Evolutionary conservation across 257 asterid genomes (phyloP).

Genomic region (Solanum pennellii): DNA sequence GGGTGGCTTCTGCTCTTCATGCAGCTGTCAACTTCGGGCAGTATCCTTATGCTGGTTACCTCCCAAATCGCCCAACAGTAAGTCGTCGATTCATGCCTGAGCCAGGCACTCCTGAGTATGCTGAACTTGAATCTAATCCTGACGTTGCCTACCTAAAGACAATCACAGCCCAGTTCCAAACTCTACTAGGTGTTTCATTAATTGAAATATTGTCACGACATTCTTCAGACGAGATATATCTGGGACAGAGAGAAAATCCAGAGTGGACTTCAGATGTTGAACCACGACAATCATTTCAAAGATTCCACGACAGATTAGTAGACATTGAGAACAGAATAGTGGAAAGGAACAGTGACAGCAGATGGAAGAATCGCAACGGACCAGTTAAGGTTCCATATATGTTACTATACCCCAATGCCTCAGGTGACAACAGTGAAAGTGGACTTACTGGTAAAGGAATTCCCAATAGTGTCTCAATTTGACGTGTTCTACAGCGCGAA

Average conservation of each 20-base stretch:
- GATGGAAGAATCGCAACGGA: slow-evolving; percentile 13
- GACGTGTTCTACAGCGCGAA: not conserved
- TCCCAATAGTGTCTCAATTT: slow-evolving; percentile 17
- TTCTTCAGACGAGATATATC: slow-evolving; percentile 19
- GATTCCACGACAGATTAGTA: slow-evolving; percentile 5
- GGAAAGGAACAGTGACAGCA: slow-evolving; percentile 9
- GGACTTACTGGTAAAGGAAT: slow-evolving; percentile 26
- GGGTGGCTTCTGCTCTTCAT: slow-evolving; percentile 27
- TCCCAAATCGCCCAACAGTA: slow-evolving; percentile 18
- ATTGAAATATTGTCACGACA: slow-evolving; percentile 23
- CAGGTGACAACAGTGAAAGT: not conserved
- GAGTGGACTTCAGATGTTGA: slow-evolving; percentile 18
- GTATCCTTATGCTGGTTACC: slow-evolving; percentile 27
- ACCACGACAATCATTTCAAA: slow-evolving; percentile 9
- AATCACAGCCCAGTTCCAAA: slow-evolving; percentile 18
- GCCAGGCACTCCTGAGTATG: slow-evolving; percentile 21
- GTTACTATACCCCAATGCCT: slow-evolving; percentile 15
- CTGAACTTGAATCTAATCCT: slow-evolving; percentile 15
- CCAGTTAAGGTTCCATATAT: slow-evolving; percentile 19
- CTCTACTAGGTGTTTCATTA: slow-evolving; percentile 15
- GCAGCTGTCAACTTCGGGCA: slow-evolving; percentile 30
- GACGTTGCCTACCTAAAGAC: slow-evolving; percentile 16
- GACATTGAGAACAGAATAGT: slow-evolving; percentile 9
- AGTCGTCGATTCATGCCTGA: slow-evolving; percentile 25
- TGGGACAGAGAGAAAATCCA: slow-evolving; percentile 20